Evolutionary conservation across 1,284 basidiomycete genomes (phyloP), one percentile per base, ranked within the genome.

Genomic region (Leccinum insolens): DNA sequence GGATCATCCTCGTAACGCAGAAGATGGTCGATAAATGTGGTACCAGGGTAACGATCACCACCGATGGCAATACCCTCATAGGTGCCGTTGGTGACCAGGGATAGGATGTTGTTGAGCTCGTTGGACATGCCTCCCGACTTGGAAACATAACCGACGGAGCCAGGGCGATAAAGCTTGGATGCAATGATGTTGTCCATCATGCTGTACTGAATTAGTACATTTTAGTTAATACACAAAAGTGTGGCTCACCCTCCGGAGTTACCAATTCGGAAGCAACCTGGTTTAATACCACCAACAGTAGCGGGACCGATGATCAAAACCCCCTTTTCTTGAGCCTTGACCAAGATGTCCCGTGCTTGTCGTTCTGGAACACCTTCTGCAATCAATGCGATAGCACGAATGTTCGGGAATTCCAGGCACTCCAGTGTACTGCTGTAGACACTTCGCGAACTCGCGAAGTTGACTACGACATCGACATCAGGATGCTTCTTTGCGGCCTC

Each of bases 161-260:
- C 98, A 61, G 96, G 85, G 77, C 96, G 95, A 90, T 99, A 99
- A 72, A 99, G 94, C 88, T 99, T 99, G 72, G 96, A 98, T 15
- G 96, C 85, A 76, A 99, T 96, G 84, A 99, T 97, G 87, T 99
- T 99, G 87, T 99, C 98, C 96, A 99, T 99, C 97, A 99, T 99
- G 80, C 94, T 90, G 73, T 7, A 8, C 0, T 64, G 25, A 64
- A 52, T 73, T n/a, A 75, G 66, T n/a, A 64, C 25, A 55, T 11
- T 34, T 60, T 14, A 7, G 34, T 28, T 14, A 4, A 46, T 64
- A 14, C 7, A 14, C 8, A 62, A 8, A 11, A 80, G 8, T 0
- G 28, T 4, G 1, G 58, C 89, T 74, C 73, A 92, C 88, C 94
- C 96, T 86, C 97, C 97, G 71, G 95, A 97, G 89, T 99, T 99